Evolutionary conservation across 768 basidiomycete species (phyloP).

Genomic region (Rhodotorula babjevae): DNA sequence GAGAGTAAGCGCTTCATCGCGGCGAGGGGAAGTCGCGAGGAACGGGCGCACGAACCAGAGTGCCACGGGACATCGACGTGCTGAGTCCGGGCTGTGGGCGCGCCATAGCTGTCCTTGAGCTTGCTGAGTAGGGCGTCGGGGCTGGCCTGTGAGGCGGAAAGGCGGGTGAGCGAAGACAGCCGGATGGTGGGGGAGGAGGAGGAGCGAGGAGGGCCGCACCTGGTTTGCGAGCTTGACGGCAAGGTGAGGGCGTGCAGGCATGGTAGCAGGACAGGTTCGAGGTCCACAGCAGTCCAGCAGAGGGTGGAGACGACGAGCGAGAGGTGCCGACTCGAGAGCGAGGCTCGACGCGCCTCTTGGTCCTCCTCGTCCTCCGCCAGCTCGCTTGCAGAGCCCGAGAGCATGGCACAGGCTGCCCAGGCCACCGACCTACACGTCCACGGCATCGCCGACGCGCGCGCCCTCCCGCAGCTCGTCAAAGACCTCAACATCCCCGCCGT

Average conservation of each 20-base stretch:
- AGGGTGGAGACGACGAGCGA: no score
- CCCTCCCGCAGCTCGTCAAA: neutral
- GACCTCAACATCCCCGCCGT: neutral
- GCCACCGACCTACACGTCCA: neutral
- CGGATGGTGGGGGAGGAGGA: neutral
- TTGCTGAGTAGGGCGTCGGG: neutral
- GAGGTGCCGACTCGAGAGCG: neutral
- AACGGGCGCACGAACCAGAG: neutral
- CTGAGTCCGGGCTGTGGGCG: accelerated
- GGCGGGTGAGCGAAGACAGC: neutral
- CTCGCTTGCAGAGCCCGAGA: neutral
- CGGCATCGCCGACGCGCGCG: neutral
- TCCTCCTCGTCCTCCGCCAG: no score
- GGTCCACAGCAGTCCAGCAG: neutral
- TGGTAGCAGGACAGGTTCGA: neutral
- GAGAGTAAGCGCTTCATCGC: neutral
- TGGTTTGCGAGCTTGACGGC: constrained; percentile 26
- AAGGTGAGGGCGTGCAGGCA: constrained; percentile 15
- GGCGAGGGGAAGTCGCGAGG: no score
- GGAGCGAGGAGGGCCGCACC: neutral
- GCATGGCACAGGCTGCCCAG: neutral
- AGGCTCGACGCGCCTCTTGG: neutral
- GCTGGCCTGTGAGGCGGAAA: neutral
- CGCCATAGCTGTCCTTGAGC: neutral
- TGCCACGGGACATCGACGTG: neutral